phyloP scores from a whole-genome alignment of 176 grass and related monocot species.

The Aegilops longissima region DNA sequence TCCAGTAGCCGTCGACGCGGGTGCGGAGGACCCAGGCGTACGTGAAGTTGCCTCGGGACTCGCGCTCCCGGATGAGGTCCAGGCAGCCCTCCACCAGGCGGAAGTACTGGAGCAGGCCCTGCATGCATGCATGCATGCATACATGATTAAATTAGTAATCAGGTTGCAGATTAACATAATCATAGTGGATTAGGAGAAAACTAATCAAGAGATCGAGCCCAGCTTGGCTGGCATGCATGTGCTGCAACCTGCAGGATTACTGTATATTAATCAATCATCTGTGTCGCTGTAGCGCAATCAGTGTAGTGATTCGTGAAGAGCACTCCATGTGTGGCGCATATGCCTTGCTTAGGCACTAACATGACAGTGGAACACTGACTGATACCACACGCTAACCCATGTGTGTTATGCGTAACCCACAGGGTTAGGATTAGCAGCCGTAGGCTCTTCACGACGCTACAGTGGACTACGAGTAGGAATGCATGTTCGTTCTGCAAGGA shows the following conservation, averaged over 20 bases:
- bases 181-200: background rate
- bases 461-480: too few relatives aligned
- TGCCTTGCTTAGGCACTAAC: background rate
- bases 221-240: background rate
- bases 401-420: background rate
- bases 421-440: background rate
- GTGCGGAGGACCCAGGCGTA: constrained; percentile 76
- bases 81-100: constrained; percentile 79
- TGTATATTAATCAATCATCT: too few relatives aligned
- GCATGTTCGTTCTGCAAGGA: too few relatives aligned
- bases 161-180: too few relatives aligned
- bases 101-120: constrained; percentile 89
- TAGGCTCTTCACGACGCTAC: background rate
- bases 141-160: too few relatives aligned
- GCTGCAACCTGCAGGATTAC: too few relatives aligned
- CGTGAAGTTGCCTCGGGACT: constrained; percentile 51
- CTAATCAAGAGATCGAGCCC: background rate
- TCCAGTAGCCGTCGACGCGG: constrained; percentile 80
- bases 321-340: background rate
- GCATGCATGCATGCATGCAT: background rate
- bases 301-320: background rate
- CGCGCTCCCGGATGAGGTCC: constrained; percentile 54
- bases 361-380: background rate
- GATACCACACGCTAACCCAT: background rate
- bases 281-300: background rate